These are phyloP conservation scores for Physcomitrium patens DNA, from an alignment of 225 moss, liverwort and hornwort species.

Conservation along the genomic window DNA sequence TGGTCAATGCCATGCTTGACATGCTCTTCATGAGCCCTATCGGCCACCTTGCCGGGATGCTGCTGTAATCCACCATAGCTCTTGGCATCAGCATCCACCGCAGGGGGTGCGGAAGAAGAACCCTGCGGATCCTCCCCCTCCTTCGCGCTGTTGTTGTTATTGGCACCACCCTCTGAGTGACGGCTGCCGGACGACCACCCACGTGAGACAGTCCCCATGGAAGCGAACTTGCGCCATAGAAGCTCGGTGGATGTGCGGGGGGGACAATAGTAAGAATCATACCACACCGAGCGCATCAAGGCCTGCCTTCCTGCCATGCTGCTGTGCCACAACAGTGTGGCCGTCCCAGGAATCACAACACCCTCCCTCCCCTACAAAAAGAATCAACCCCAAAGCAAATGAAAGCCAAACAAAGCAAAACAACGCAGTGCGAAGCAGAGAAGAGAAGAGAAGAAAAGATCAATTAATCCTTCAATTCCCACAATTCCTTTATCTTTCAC, in stretches of 20 bases:
- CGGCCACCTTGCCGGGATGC: conserved; percentile 39
- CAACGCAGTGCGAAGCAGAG: too few relatives aligned
- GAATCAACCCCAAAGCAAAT: not conserved
- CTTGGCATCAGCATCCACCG: conserved; percentile 39
- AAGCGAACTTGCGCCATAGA: conserved; percentile 62
- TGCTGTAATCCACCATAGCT: conserved; percentile 49
- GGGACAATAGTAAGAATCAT: too few relatives aligned
- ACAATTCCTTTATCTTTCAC: too few relatives aligned
- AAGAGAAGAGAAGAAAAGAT: too few relatives aligned
- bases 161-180: conserved; percentile 5
- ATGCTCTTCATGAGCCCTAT: conserved; percentile 34
- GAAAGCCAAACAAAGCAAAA: not conserved
- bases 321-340: conserved; percentile 52
- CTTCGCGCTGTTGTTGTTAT: not conserved
- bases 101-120: conserved; percentile 41
- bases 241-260: conserved; percentile 54
- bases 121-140: conserved; percentile 16
- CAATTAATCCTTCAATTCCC: too few relatives aligned
- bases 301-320: conserved; percentile 55
- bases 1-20: conserved; percentile 5
- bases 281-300: conserved; percentile 60
- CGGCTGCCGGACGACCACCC: conserved; percentile 39
- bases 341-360: conserved; percentile 50
- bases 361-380: too few relatives aligned
- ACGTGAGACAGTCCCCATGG: conserved; percentile 38